Conservation (phyloP, 768 basidiomycete species). For the Hypholoma sublateritium region DNA sequence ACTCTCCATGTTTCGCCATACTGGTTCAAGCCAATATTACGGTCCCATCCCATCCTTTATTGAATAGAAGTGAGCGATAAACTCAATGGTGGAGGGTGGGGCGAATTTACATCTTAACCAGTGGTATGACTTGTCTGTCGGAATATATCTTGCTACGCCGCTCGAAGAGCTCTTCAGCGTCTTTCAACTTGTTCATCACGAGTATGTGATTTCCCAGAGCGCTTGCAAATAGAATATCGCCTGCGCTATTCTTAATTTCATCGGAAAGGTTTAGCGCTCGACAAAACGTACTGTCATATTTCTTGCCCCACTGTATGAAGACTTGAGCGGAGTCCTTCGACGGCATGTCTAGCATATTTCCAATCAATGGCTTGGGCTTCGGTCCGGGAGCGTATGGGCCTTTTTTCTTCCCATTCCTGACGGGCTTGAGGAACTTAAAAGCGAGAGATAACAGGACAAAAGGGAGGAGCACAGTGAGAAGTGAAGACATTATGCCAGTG, state of each 20-base stretch:
- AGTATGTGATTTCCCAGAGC: constrained; percentile 15
- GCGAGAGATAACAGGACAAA: not conserved
- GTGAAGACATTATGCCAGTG: not conserved
- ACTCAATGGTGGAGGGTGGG: no score
- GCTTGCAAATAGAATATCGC: constrained; percentile 6
- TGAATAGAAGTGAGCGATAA: no score
- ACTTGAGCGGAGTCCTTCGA: not conserved
- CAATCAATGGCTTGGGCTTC: not conserved
- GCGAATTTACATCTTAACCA: constrained; percentile 6
- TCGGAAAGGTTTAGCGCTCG: not conserved
- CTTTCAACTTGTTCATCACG: constrained; percentile 24
- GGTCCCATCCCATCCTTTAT: constrained; percentile 34
- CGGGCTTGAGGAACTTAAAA: not conserved
- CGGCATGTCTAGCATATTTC: constrained; percentile 8
- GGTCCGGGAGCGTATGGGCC: constrained; percentile 1
- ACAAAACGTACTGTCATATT: constrained; percentile 1
- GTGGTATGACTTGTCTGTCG: constrained; percentile 34
- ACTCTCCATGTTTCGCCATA: constrained; percentile 38
- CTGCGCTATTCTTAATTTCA: not conserved
- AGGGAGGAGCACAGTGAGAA: not conserved
- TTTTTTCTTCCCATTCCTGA: not conserved
- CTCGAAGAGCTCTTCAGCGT: constrained; percentile 29
- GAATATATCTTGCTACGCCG: constrained; percentile 46
- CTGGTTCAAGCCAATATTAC: constrained; percentile 30
- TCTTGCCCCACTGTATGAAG: constrained; percentile 4